Evolutionary conservation across 305 asterid species (phyloP).

Genomic region (Striga hermonthica): DNA sequence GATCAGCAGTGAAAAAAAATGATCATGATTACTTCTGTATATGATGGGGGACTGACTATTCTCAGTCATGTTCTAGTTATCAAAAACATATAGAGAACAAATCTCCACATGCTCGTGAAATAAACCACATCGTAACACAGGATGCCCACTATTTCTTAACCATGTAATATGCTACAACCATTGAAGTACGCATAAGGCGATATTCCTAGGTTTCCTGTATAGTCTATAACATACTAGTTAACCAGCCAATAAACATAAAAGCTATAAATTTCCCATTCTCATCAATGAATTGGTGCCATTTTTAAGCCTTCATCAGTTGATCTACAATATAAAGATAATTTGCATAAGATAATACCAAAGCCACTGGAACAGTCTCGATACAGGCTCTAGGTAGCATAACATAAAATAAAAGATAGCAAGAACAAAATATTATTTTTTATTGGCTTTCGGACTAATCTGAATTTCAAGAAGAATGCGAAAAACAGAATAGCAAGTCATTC

Average conservation of each 20-base stretch:
- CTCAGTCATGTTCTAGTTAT: conserved; percentile 16
- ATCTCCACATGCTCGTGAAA: conserved; percentile 7
- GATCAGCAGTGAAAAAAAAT: conserved; percentile 36
- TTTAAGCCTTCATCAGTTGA: too few species aligned
- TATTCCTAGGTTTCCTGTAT: conserved; percentile 10
- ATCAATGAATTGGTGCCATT: too few species aligned
- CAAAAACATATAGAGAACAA: conserved; percentile 19
- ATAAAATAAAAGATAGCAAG: too few species aligned
- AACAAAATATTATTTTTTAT: too few species aligned
- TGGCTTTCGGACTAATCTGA: too few species aligned
- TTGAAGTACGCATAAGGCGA: conserved; percentile 11
- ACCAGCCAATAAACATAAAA: too few species aligned
- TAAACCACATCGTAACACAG: conserved; percentile 16
- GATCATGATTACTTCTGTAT: conserved; percentile 1
- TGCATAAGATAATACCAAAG: too few species aligned
- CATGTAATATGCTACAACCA: conserved; percentile 25
- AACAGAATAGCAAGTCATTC: background rate
- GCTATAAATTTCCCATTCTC: too few species aligned
- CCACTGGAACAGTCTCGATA: too few species aligned
- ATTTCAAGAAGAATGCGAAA: too few species aligned
- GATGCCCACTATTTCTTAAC: conserved; percentile 15
- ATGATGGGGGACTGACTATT: conserved; percentile 18
- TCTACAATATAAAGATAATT: too few species aligned
- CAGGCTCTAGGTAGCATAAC: too few species aligned
- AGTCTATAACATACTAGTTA: background rate